These are phyloP conservation scores for Raphanus raphanistrum DNA, from an alignment of 345 rosid genomes.

Conservation along the genomic window DNA sequence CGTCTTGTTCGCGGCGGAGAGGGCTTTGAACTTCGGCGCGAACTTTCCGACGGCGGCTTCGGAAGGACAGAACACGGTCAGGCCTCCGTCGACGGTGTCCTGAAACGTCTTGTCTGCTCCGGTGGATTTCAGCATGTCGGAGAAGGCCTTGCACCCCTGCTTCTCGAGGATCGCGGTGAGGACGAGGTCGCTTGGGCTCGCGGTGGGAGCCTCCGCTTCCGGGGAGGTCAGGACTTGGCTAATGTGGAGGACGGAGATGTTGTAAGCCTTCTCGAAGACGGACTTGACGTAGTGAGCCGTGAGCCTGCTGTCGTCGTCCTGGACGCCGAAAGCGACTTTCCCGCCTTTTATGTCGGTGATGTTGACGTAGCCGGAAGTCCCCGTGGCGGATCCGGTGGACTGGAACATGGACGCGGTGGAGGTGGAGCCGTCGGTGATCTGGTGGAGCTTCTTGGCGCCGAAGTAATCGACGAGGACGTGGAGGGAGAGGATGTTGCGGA, in stretches of 20 bases:
- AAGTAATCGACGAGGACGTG: slow-evolving; percentile 91
- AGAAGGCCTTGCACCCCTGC: slow-evolving; percentile 83
- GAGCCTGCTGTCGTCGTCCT: slow-evolving; percentile 52
- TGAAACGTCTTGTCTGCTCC: slow-evolving; percentile 71
- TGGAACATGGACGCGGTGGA: slow-evolving; percentile 84
- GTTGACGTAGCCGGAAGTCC: slow-evolving; percentile 80
- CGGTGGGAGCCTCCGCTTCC: slow-evolving; percentile 86
- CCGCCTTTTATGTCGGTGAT: slow-evolving; percentile 80
- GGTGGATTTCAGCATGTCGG: slow-evolving; percentile 55
- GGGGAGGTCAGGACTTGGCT: slow-evolving; percentile 65
- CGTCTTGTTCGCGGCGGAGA: slow-evolving; percentile 61
- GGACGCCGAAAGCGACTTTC: slow-evolving; percentile 80
- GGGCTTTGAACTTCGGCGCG: slow-evolving; percentile 70
- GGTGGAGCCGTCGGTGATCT: slow-evolving; percentile 65
- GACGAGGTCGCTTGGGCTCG: slow-evolving; percentile 63
- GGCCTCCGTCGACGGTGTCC: slow-evolving; percentile 72
- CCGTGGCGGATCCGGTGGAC: slow-evolving; percentile 83
- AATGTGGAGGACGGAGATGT: slow-evolving; percentile 76
- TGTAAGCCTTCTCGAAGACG: slow-evolving; percentile 71
- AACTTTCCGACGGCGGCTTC: slow-evolving; percentile 60
- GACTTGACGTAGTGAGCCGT: slow-evolving; percentile 67
- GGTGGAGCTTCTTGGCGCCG: slow-evolving; percentile 91
- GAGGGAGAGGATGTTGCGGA: slow-evolving; percentile 81
- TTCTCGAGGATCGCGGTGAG: slow-evolving; percentile 64
- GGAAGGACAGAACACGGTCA: slow-evolving; percentile 86